phyloP scores from a whole-genome alignment of 805 yeast genomes.

The Spathaspora gorwiae region DNA sequence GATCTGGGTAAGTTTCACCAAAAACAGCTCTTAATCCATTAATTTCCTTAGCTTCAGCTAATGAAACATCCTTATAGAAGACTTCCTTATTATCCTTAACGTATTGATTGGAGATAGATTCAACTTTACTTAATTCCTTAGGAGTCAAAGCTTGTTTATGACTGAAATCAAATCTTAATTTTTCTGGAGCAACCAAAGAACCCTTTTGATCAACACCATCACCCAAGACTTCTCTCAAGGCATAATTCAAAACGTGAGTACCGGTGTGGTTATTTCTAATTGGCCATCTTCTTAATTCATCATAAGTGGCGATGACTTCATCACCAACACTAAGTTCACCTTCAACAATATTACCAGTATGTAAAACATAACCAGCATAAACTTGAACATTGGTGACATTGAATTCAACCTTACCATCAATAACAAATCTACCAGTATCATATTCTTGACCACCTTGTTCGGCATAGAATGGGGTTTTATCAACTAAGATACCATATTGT shows the following conservation, averaged over 20 bases:
- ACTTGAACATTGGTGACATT: slow-evolving; percentile 86
- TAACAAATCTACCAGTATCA: slow-evolving; percentile 88
- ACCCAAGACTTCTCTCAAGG: slow-evolving; percentile 81
- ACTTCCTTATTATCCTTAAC: slow-evolving; percentile 71
- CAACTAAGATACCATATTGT: slow-evolving; percentile 77
- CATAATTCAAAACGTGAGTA: slow-evolving; percentile 90
- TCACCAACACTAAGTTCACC: slow-evolving; percentile 70
- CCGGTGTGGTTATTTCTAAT: slow-evolving; percentile 98
- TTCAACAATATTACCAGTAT: slow-evolving; percentile 81
- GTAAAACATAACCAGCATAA: slow-evolving; percentile 93
- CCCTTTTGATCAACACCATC: slow-evolving; percentile 92
- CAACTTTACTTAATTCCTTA: slow-evolving; percentile 71
- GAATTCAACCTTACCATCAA: slow-evolving; percentile 85
- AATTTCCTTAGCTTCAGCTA: slow-evolving; percentile 68
- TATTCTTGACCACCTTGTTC: slow-evolving; percentile 99
- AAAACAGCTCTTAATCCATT: slow-evolving; percentile 93
- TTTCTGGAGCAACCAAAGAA: slow-evolving; percentile 92
- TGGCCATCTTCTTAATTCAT: slow-evolving; percentile 93
- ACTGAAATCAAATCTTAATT: slow-evolving; percentile 92
- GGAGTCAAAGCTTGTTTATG: slow-evolving; percentile 80
- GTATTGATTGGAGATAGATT: slow-evolving; percentile 64
- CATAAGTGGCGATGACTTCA: slow-evolving; percentile 77
- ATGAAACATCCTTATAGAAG: slow-evolving; percentile 76
- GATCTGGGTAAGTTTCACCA: slow-evolving; percentile 98
- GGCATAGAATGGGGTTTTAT: slow-evolving; percentile 92